Conservation (phyloP, 768 basidiomycete genomes). For the Calocera cornea region DNA sequence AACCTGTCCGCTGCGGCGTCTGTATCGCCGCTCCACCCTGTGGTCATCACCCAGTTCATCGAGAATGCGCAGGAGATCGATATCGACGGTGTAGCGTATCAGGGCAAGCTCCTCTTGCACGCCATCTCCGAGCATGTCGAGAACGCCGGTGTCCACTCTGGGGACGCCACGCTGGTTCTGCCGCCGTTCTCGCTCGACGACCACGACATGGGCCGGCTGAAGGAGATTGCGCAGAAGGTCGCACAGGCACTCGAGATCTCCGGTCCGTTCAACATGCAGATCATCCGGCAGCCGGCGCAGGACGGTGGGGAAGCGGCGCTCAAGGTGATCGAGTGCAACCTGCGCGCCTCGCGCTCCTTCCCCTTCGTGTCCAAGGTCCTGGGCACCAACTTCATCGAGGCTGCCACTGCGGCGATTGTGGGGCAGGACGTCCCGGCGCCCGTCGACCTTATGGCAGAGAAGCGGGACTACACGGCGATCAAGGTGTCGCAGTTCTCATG, state of each 20-base stretch:
- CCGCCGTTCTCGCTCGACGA: slow-evolving; percentile 76
- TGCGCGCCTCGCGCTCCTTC: slow-evolving; percentile 95
- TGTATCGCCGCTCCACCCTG: slow-evolving; percentile 93
- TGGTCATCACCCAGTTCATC: slow-evolving; percentile 98
- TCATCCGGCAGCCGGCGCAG: slow-evolving; percentile 68
- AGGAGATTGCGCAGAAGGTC: slow-evolving; percentile 89
- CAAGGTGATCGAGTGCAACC: slow-evolving; percentile 98
- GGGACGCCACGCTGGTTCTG: slow-evolving; percentile 93
- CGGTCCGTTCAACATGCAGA: slow-evolving; percentile 99
- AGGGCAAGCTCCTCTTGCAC: slow-evolving; percentile 83
- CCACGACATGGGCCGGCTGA: slow-evolving; percentile 71
- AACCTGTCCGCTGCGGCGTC: slow-evolving; percentile 93
- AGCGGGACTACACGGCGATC: slow-evolving; percentile 84
- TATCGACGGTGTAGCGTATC: slow-evolving; percentile 88
- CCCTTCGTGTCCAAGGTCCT: slow-evolving; percentile 98
- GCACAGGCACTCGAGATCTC: slow-evolving; percentile 91
- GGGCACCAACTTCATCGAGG: slow-evolving; percentile 93
- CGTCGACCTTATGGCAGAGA: slow-evolving; percentile 77
- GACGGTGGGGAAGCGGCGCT: slow-evolving; percentile 48
- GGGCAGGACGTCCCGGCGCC: slow-evolving; percentile 79
- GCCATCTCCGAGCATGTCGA: slow-evolving; percentile 98
- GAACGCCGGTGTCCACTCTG: slow-evolving; percentile 96
- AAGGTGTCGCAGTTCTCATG: slow-evolving; percentile 98
- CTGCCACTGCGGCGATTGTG: slow-evolving; percentile 77
- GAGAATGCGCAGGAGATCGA: slow-evolving; percentile 97